phyloP scores from a whole-genome alignment of 257 asterid genomes.

The Solanum neorickii region DNA sequence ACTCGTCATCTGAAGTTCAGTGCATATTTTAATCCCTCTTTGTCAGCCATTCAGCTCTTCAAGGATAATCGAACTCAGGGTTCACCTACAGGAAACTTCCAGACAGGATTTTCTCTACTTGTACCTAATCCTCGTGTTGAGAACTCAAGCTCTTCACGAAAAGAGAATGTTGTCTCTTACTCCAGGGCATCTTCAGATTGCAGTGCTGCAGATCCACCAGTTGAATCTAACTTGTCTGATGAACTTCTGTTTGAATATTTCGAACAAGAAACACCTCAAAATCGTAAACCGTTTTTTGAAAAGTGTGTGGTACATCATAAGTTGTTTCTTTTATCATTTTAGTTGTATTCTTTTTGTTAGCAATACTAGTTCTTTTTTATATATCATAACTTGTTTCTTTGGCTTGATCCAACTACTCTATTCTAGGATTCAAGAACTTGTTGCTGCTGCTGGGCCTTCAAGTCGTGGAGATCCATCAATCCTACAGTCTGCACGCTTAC shows the following conservation, averaged over 20 bases:
- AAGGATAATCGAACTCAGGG: background rate
- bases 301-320: background rate
- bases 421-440: too few relatives aligned
- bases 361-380: too few relatives aligned
- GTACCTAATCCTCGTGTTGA: background rate
- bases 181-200: background rate
- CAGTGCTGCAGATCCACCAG: background rate
- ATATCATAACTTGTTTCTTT: too few relatives aligned
- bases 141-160: background rate
- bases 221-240: background rate
- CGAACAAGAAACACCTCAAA: conserved; percentile 13
- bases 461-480: too few relatives aligned
- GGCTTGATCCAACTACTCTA: too few relatives aligned
- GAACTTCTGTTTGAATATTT: conserved; percentile 19
- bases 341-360: too few relatives aligned
- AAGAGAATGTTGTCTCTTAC: background rate
- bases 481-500: too few relatives aligned
- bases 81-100: background rate
- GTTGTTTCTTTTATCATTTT: too few relatives aligned
- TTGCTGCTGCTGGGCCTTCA: too few relatives aligned
- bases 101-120: background rate
- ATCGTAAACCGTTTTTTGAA: conserved; percentile 12
- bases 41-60: conserved; percentile 17
- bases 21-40: conserved; percentile 16
- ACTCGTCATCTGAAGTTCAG: background rate